Percentiles rank a stretch among this genome's conserved stretches.
These are phyloP conservation scores for Capsella bursapastoris DNA, from an alignment of 345 rosid species.

Conservation along the genomic window DNA sequence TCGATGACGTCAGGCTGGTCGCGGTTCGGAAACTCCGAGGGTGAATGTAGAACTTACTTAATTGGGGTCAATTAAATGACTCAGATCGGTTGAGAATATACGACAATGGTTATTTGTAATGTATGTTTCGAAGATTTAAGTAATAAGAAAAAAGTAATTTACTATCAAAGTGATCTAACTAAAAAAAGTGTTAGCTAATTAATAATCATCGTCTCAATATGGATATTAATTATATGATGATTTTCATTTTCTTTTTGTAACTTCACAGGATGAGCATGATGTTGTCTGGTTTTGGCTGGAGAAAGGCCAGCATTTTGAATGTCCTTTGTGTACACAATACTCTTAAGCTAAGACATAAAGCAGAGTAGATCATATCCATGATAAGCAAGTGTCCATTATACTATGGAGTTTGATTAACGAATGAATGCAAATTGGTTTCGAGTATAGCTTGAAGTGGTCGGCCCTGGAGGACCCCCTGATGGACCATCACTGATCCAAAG, in stretches of 20 bases:
- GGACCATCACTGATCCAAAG: conserved; percentile 48
- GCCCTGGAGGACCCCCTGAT: conserved; percentile 82
- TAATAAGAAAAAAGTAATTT: too few relatives aligned
- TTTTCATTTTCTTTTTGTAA: not conserved
- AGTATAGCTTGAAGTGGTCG: conserved; percentile 68
- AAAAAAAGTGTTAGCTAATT: too few relatives aligned
- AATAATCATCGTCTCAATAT: too few relatives aligned
- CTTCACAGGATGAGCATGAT: conserved; percentile 85
- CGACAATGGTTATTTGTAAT: not conserved
- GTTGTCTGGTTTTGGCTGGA: conserved; percentile 93
- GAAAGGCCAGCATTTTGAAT: conserved; percentile 75
- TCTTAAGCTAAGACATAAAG: conserved; percentile 58
- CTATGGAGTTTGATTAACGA: not conserved
- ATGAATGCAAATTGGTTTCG: not conserved
- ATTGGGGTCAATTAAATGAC: not conserved
- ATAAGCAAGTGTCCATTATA: not conserved
- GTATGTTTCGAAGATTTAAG: not conserved
- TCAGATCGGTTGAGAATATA: not conserved
- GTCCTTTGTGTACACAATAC: conserved; percentile 76
- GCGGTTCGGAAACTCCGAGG: conserved; percentile 43
- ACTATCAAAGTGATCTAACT: too few relatives aligned
- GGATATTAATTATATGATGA: not conserved
- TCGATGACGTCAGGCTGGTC: conserved; percentile 67
- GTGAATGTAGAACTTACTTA: conserved; percentile 1
- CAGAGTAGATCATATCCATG: not conserved